Evolutionary conservation across 1,139 yeast genomes (phyloP).

Genomic region (Saccharomyces hybrid): DNA sequence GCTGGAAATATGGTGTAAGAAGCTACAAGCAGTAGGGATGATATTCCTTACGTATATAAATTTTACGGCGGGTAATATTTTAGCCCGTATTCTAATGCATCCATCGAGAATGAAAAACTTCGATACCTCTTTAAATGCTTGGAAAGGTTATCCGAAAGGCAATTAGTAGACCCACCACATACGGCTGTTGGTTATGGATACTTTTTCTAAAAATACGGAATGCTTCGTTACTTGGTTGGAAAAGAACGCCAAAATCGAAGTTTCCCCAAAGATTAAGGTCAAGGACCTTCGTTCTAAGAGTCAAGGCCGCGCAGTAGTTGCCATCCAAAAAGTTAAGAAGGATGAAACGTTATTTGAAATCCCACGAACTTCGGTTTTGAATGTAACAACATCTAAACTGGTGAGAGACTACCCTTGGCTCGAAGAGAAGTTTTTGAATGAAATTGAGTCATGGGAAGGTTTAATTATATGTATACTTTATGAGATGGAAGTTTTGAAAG

Average conservation of each 20-base stretch:
- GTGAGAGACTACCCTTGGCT: slow-evolving; percentile 34
- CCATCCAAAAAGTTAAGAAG: slow-evolving; percentile 47
- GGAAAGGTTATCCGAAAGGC: not conserved
- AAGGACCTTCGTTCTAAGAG: slow-evolving; percentile 48
- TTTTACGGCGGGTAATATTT: not conserved
- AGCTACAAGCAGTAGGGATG: too few species aligned
- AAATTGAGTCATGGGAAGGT: slow-evolving; percentile 60
- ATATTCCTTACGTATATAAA: too few species aligned
- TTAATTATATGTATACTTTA: slow-evolving; percentile 59
- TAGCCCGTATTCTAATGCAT: not conserved
- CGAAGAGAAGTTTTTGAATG: slow-evolving; percentile 34
- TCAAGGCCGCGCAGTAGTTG: slow-evolving; percentile 78
- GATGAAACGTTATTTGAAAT: slow-evolving; percentile 62
- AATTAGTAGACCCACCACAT: too few species aligned
- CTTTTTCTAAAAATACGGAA: slow-evolving; percentile 33
- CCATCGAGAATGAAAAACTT: slow-evolving; percentile 30
- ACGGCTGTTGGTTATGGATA: not conserved
- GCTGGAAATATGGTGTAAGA: not conserved
- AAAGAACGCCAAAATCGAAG: slow-evolving; percentile 25
- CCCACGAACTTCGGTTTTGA: slow-evolving; percentile 52
- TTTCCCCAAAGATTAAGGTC: slow-evolving; percentile 51
- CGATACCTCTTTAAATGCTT: slow-evolving; percentile 77
- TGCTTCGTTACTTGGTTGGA: slow-evolving; percentile 49
- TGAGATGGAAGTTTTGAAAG: slow-evolving; percentile 40
- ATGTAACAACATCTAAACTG: slow-evolving; percentile 50